Evolutionary conservation across 257 asterid species (phyloP).

Genomic region (Prunella vulgaris): DNA sequence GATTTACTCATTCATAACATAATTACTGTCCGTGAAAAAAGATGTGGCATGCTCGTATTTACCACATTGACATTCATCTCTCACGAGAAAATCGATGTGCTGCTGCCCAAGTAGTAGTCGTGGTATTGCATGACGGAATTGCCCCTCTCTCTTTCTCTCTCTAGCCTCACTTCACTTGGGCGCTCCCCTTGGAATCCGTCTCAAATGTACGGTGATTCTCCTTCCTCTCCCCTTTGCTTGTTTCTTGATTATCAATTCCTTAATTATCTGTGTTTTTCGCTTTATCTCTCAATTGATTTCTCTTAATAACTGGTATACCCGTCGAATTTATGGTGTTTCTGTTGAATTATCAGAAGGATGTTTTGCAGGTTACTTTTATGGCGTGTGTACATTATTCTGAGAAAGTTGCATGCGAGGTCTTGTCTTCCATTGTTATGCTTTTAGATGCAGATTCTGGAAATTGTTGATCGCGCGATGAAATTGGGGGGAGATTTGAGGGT

Average conservation of each 20-base stretch:
- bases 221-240: background rate
- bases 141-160: background rate
- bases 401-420: background rate
- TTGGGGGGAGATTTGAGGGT: background rate
- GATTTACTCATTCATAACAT: too few species aligned
- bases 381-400: background rate
- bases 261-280: background rate
- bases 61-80: background rate
- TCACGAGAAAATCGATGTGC: background rate
- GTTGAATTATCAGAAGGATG: background rate
- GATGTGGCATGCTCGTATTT: background rate
- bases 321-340: background rate
- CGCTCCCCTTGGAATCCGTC: background rate
- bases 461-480: background rate
- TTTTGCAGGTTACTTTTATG: background rate
- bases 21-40: background rate
- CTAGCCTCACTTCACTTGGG: background rate
- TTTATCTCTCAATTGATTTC: background rate
- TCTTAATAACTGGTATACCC: too few species aligned
- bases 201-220: conserved; percentile 8
- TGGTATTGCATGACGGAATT: conserved; percentile 16
- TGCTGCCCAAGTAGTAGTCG: background rate
- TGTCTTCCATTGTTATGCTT: background rate
- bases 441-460: background rate
- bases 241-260: background rate